A percentile compares a stretch with the other conserved stretches of the same genome.
These are phyloP conservation scores for Rosa persica DNA, from an alignment of 306 rosid species.

Conservation along the genomic window DNA sequence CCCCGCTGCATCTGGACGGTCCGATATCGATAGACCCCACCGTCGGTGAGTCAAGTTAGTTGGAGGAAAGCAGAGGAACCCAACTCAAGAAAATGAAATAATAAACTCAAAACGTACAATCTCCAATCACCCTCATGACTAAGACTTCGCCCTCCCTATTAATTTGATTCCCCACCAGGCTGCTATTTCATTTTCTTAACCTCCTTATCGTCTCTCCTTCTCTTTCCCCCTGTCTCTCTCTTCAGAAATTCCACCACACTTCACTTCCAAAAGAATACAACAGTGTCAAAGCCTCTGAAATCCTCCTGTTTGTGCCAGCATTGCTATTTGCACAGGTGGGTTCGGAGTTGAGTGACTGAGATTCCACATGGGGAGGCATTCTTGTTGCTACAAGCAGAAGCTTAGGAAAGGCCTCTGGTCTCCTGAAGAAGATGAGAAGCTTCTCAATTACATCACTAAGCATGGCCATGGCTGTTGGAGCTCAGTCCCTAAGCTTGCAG, in stretches of 20 bases:
- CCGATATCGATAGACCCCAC: conserved; percentile 18
- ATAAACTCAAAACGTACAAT: conserved; percentile 40
- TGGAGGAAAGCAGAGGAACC: conserved; percentile 32
- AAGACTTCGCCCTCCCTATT: conserved; percentile 54
- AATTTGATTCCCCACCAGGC: conserved; percentile 72
- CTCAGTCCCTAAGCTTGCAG: conserved; percentile 91
- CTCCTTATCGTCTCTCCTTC: conserved; percentile 26
- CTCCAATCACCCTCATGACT: conserved; percentile 38
- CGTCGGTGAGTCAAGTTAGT: conserved; percentile 34
- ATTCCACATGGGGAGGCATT: conserved; percentile 88
- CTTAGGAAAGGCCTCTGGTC: conserved; percentile 99
- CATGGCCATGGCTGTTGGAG: conserved; percentile 99
- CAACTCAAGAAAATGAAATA: conserved; percentile 18
- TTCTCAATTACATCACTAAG: conserved; percentile 74
- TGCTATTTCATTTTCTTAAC: conserved; percentile 63
- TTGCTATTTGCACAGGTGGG: conserved; percentile 26
- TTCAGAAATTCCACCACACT: conserved; percentile 25
- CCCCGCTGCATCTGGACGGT: conserved; percentile 39
- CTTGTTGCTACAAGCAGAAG: conserved; percentile 97
- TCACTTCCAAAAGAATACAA: conserved; percentile 33
- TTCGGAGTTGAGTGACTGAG: not conserved
- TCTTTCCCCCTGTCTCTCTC: conserved; percentile 23
- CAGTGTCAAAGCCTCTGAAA: conserved; percentile 14
- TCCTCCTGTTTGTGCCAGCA: conserved; percentile 29
- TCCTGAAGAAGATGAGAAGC: conserved; percentile 98